Conservation (phyloP, 306 rosid genomes). For the Abrus pulchellus region DNA sequence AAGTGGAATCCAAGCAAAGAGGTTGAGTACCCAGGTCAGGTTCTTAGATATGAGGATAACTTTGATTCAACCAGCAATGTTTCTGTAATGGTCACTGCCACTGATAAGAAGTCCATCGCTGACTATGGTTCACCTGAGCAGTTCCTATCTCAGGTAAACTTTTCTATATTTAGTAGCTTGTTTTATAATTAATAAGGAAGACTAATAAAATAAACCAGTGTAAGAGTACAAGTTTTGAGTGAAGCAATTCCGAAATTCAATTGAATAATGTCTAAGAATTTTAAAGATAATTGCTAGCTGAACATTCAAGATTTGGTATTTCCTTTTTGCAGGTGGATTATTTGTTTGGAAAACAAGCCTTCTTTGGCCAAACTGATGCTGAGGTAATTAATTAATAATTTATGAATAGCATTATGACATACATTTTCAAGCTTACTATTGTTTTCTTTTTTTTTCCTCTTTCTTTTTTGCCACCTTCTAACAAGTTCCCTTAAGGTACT, state of each 20-base stretch:
- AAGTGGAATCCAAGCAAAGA: conserved; percentile 98
- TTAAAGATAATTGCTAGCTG: conserved; percentile 40
- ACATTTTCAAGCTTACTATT: not conserved
- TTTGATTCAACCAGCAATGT: conserved; percentile 77
- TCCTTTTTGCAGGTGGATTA: conserved; percentile 72
- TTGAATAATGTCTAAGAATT: not conserved
- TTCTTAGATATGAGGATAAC: conserved; percentile 93
- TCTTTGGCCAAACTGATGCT: conserved; percentile 79
- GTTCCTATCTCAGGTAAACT: conserved; percentile 71
- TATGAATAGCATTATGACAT: not conserved
- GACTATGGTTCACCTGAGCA: conserved; percentile 85
- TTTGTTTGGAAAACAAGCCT: conserved; percentile 92
- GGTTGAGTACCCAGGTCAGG: conserved; percentile 86
- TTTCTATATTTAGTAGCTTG: not conserved
- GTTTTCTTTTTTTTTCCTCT: not conserved
- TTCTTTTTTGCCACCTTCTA: not conserved
- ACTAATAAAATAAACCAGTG: not conserved
- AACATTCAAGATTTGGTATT: conserved; percentile 37
- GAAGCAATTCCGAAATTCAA: not conserved
- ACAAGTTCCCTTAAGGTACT: not conserved
- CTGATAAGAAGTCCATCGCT: conserved; percentile 88
- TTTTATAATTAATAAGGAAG: conserved; percentile 8
- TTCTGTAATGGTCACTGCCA: conserved; percentile 65
- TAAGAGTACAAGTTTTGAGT: not conserved
- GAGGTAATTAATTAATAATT: conserved; percentile 68